A percentile compares a stretch with the other conserved stretches of the same genome.
Evolutionary conservation across 768 basidiomycete genomes (phyloP).

Genomic region (Kwoniella botswanensis): DNA sequence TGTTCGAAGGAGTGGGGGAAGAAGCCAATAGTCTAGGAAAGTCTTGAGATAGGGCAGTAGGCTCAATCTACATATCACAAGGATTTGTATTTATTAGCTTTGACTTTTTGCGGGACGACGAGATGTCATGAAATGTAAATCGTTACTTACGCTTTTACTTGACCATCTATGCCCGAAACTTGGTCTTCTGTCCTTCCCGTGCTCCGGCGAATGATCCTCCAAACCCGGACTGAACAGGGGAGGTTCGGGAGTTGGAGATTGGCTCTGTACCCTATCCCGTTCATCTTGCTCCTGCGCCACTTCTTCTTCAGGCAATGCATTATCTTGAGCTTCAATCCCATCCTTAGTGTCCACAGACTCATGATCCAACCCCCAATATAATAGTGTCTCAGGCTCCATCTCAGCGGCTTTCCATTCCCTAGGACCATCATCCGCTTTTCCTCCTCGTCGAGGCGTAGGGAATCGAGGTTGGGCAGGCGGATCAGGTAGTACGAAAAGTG

Average conservation of each 20-base stretch:
- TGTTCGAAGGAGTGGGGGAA: neutral
- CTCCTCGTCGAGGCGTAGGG: neutral
- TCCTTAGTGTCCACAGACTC: neutral
- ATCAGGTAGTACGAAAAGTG: slow-evolving; percentile 28
- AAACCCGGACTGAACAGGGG: slow-evolving; percentile 14
- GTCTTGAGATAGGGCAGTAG: slow-evolving; percentile 21
- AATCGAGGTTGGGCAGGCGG: slow-evolving; percentile 32
- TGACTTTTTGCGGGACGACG: too few relatives aligned
- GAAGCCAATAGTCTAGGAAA: slow-evolving; percentile 20
- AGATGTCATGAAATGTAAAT: too few relatives aligned
- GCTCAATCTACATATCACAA: slow-evolving; percentile 17
- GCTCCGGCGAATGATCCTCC: neutral
- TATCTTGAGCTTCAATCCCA: neutral
- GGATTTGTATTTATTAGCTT: too few relatives aligned
- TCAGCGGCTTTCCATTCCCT: slow-evolving; percentile 32
- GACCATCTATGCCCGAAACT: slow-evolving; percentile 13
- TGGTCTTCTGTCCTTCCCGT: neutral
- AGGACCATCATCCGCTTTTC: neutral
- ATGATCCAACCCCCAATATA: slow-evolving; percentile 40
- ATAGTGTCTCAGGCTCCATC: slow-evolving; percentile 45
- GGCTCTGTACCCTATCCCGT: too few relatives aligned
- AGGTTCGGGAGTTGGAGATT: slow-evolving; percentile 6
- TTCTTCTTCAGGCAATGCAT: neutral
- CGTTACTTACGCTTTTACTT: slow-evolving; percentile 24
- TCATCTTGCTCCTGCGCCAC: too few relatives aligned